phyloP scores from a whole-genome alignment of 2,329 filamentous ascomycete species.

The Capronia epimyces region DNA sequence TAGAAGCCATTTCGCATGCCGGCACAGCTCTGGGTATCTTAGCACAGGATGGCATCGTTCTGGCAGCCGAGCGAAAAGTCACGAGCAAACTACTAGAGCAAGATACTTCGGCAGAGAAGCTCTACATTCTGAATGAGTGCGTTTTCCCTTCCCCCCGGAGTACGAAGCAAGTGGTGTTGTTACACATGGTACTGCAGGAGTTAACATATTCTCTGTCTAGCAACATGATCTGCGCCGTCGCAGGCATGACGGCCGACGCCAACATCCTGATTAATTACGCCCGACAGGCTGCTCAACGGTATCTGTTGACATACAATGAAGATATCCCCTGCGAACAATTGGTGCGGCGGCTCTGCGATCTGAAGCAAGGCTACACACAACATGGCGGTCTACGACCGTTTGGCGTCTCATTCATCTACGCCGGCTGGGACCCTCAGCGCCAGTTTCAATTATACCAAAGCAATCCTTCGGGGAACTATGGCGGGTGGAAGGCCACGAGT shows the following conservation, averaged over 20 bases:
- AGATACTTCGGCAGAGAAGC: conserved; percentile 98
- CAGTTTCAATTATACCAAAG: conserved; percentile 99
- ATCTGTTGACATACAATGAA: conserved; percentile 99
- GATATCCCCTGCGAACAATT: conserved; percentile 99
- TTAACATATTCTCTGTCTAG: conserved; percentile 43
- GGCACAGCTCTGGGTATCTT: conserved; percentile 95
- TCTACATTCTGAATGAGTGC: conserved; percentile 98
- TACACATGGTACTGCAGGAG: too few relatives aligned
- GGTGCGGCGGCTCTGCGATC: conserved; percentile 88
- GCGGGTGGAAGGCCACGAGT: conserved; percentile 97
- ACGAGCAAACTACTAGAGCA: conserved; percentile 99
- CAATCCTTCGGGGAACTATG: conserved; percentile 98
- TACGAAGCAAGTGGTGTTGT: background rate
- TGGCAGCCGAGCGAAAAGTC: conserved; percentile 96
- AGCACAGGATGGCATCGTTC: conserved; percentile 95
- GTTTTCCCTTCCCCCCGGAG: conserved; percentile 32
- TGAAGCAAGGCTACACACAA: conserved; percentile 99
- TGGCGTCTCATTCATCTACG: conserved; percentile 98
- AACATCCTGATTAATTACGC: conserved; percentile 99
- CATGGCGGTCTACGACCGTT: conserved; percentile 97
- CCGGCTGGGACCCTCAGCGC: conserved; percentile 89
- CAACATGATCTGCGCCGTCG: conserved; percentile 99
- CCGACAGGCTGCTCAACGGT: conserved; percentile 90
- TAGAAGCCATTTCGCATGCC: conserved; percentile 97
- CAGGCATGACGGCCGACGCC: conserved; percentile 97